A percentile compares a stretch with the other conserved stretches of the same genome.
These are phyloP conservation scores for Stramenopiles sp. DNA, from an alignment of 352 stramenopile species.

Conservation along the genomic window DNA sequence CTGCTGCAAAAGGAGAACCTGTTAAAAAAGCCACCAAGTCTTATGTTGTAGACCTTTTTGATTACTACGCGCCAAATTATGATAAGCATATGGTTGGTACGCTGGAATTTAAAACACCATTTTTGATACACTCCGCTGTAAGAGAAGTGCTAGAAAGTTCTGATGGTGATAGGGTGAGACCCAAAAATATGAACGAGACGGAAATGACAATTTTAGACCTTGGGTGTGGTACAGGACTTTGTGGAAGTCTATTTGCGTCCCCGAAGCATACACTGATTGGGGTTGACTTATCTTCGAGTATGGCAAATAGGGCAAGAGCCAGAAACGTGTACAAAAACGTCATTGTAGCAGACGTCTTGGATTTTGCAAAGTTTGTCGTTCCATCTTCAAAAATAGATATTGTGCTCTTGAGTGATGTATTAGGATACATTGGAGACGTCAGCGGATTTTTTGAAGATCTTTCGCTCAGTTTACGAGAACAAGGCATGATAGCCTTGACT, in stretches of 20 bases:
- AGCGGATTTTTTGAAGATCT: background rate
- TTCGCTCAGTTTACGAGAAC: background rate
- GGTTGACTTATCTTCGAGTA: background rate
- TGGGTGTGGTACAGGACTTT: background rate
- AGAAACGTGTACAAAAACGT: background rate
- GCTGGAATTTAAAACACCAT: background rate
- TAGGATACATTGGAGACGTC: background rate
- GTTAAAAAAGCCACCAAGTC: background rate
- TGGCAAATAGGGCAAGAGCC: background rate
- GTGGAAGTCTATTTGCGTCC: background rate
- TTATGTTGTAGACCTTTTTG: background rate
- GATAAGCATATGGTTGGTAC: background rate
- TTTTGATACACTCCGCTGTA: background rate
- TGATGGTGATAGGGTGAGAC: background rate
- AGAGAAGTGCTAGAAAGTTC: background rate
- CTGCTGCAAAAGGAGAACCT: background rate
- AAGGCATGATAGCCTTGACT: background rate
- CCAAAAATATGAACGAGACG: background rate
- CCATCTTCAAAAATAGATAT: background rate
- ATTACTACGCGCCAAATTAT: background rate
- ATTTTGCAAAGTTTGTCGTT: background rate
- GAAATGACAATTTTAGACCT: background rate
- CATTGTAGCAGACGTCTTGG: background rate
- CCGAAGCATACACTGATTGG: background rate
- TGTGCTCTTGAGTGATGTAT: background rate